A percentile compares a stretch with the other conserved stretches of the same genome.
Evolutionary conservation across 495 filamentous ascomycete genomes (phyloP).

Genomic region (Xylaria sp.): DNA sequence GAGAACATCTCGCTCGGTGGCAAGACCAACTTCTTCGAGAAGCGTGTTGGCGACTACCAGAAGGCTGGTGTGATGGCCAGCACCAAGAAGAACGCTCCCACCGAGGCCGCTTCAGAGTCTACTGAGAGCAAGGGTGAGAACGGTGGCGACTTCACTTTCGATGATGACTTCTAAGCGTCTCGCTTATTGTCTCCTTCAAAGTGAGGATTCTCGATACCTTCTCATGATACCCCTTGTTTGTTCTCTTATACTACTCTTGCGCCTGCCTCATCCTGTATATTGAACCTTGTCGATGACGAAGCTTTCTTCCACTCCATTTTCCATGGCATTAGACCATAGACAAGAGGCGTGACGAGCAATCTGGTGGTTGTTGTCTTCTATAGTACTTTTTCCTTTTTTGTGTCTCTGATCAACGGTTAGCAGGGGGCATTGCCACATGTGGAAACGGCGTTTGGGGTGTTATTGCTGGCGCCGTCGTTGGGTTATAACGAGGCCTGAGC

Average conservation of each 20-base stretch:
- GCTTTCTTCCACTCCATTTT: neutral
- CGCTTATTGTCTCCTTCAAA: conserved; percentile 12
- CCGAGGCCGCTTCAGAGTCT: conserved; percentile 53
- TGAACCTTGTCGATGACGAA: conserved; percentile 17
- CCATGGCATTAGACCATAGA: conserved; percentile 29
- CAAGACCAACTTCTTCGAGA: conserved; percentile 99
- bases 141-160: conserved; percentile 85
- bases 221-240: conserved; percentile 40
- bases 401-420: neutral
- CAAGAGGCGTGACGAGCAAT: conserved; percentile 28
- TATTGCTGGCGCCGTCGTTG: neutral
- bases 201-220: conserved; percentile 8
- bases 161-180: conserved; percentile 88
- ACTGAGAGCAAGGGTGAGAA: conserved; percentile 66
- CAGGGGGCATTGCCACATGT: neutral
- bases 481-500: neutral
- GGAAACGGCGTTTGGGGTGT: conserved; percentile 5
- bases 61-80: conserved; percentile 98
- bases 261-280: conserved; percentile 23
- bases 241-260: neutral
- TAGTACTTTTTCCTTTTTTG: neutral
- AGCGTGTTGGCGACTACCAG: conserved; percentile 99
- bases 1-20: conserved; percentile 97
- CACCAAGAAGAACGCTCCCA: conserved; percentile 76
- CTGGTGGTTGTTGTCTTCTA: conserved; percentile 7